Conservation (phyloP, 1,139 yeast species). For the Kodamaea arcana region DNA sequence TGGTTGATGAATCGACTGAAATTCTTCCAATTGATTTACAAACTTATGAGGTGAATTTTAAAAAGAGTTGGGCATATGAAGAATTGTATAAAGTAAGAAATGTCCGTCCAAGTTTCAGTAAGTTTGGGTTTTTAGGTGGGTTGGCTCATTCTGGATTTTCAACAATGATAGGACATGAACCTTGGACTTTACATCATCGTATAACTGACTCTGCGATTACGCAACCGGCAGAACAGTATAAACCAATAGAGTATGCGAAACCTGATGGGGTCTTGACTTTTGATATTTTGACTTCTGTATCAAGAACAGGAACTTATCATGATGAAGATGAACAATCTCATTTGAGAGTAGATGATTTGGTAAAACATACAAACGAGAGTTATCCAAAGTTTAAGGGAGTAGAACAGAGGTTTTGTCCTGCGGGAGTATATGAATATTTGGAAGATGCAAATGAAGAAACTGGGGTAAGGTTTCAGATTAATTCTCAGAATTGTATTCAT, state of each 20-base stretch:
- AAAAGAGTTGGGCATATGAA: slow-evolving; percentile 78
- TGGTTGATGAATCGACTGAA: slow-evolving; percentile 44
- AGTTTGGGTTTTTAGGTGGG: slow-evolving; percentile 75
- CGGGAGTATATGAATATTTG: slow-evolving; percentile 93
- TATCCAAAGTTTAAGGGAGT: slow-evolving; percentile 80
- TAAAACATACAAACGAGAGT: slow-evolving; percentile 60
- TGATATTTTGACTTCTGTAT: slow-evolving; percentile 86
- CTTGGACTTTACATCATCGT: slow-evolving; percentile 79
- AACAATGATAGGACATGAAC: slow-evolving; percentile 75
- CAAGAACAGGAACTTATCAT: slow-evolving; percentile 93
- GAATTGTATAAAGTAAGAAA: slow-evolving; percentile 83
- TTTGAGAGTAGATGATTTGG: slow-evolving; percentile 68
- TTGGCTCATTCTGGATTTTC: slow-evolving; percentile 81
- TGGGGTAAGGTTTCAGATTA: slow-evolving; percentile 85
- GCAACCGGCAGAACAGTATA: slow-evolving; percentile 56
- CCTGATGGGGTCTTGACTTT: slow-evolving; percentile 90
- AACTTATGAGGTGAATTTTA: slow-evolving; percentile 59
- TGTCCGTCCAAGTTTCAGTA: slow-evolving; percentile 84
- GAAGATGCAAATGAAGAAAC: slow-evolving; percentile 55
- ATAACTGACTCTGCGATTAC: slow-evolving; percentile 73
- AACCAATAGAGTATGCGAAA: slow-evolving; percentile 83
- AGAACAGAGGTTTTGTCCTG: slow-evolving; percentile 93
- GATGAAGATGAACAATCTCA: slow-evolving; percentile 93
- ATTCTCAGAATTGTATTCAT: slow-evolving; percentile 94
- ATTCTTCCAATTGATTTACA: slow-evolving; percentile 48